phyloP scores from a whole-genome alignment of 2,329 filamentous ascomycete species.

The Calonectria pteridis region DNA sequence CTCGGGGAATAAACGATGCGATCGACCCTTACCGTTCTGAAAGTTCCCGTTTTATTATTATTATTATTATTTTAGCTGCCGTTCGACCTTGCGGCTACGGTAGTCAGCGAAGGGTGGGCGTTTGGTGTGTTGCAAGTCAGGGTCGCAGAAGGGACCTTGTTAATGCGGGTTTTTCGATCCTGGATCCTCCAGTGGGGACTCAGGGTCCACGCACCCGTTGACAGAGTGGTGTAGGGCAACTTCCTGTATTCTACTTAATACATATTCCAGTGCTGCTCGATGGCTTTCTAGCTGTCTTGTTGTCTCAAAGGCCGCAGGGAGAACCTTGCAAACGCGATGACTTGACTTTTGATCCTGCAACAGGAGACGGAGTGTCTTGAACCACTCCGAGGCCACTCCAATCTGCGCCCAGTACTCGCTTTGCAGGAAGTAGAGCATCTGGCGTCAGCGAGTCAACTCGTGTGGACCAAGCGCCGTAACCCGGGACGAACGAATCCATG shows the following conservation, averaged over 20 bases:
- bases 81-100: not conserved
- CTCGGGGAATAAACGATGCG: not conserved
- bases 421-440: not conserved
- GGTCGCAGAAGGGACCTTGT: not conserved
- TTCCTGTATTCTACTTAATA: not conserved
- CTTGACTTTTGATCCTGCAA: not conserved
- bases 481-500: not conserved
- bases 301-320: not conserved
- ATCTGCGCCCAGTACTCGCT: conserved; percentile 10
- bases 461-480: not conserved
- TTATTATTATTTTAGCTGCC: not conserved
- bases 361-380: not conserved
- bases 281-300: not conserved
- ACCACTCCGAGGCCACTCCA: conserved; percentile 8
- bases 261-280: not conserved
- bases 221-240: not conserved
- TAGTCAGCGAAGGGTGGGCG: not conserved
- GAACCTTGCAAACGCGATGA: not conserved
- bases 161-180: not conserved
- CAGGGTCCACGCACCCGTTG: not conserved
- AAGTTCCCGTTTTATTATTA: not conserved
- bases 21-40: not conserved
- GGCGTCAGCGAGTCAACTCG: not conserved
- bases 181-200: not conserved
- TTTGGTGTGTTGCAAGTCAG: not conserved